Base-by-base conservation (phyloP, 192 early-diverging fungal genomes). In the Coemansia sp. region DNA sequence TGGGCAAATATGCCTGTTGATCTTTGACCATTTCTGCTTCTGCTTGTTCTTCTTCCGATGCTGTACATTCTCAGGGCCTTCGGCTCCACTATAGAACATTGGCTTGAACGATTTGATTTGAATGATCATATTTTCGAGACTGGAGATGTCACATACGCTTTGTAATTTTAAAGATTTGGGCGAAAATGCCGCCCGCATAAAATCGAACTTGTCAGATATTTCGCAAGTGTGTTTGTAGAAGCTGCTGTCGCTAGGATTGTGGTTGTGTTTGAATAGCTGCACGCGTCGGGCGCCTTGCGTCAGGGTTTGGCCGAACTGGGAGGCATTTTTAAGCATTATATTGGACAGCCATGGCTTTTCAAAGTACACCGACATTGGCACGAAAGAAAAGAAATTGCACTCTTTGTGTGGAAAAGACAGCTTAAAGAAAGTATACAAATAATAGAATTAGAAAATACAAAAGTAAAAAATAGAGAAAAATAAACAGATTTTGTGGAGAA, bases 121-220 rank as follows among this genome's bases (percentile, higher is more conserved):
- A 26, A 76, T 25, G 3, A 66, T 52, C 21, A 51, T 46, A n/a
- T 64, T 59, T 5, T 57, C 55, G n/a, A 57, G 55, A 1, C 7
- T 21, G 55, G 55, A n/a, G 7, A 16, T 5, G 30, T 57, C 29
- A 16, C 34, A 15, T 13, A 31, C 8, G 0, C 34, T n/a, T 7
- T 33, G 55, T 4, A 7, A 7, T 5, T 57, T 31, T 9, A 57
- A 31, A 18, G 55, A 12, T 33, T 57, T 57, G 28, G 55, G 55
- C 29, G 78, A 65, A 15, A 81, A 35, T 1, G 66, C 69, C 2
- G 69, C 72, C 15, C 55, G 72, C 35, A 81, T 81, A 43, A 65
- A 75, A 59, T 81, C 43, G 55, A 64, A 51, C 20, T 68, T 68
- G 59, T 81, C 78, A 3, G 78, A 81, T 18, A 81, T 40, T 31